phyloP scores from a whole-genome alignment of 1,284 basidiomycete species.

The Hortiboletus rubellus region DNA sequence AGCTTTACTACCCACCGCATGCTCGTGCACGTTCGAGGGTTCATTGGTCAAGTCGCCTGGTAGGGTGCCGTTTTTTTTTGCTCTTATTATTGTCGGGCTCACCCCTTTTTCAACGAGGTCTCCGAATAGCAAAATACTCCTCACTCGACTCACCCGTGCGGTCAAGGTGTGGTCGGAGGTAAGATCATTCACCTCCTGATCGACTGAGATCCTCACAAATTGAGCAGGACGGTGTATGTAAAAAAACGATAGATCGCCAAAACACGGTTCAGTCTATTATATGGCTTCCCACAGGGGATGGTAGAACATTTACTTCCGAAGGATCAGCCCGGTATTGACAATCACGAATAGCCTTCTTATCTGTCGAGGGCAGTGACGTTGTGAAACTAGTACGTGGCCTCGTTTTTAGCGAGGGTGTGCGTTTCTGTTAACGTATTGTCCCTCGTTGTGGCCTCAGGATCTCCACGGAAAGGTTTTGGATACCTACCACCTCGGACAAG shows the following conservation, averaged over 20 bases:
- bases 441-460: constrained; percentile 40
- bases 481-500: constrained; percentile 60
- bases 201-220: constrained; percentile 14
- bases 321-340: constrained; percentile 13
- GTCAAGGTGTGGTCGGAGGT: constrained; percentile 79
- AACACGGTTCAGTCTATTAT: constrained; percentile 63
- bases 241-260: constrained; percentile 65
- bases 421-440: constrained; percentile 17
- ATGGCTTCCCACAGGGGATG: constrained; percentile 70
- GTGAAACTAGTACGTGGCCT: constrained; percentile 44
- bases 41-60: constrained; percentile 81
- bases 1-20: constrained; percentile 60
- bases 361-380: constrained; percentile 54
- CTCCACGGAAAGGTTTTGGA: constrained; percentile 59
- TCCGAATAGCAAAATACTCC: constrained; percentile 57
- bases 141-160: constrained; percentile 68
- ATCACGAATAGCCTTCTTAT: constrained; percentile 49
- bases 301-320: constrained; percentile 37
- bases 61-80: constrained; percentile 27
- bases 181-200: constrained; percentile 23
- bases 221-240: constrained; percentile 67
- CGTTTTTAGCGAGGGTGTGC: constrained; percentile 2
- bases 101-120: constrained; percentile 48
- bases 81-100: not conserved
- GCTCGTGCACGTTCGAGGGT: constrained; percentile 70